Base-by-base conservation (phyloP, 164 flowering plant species). In the Chimonanthus salicifolius region DNA sequence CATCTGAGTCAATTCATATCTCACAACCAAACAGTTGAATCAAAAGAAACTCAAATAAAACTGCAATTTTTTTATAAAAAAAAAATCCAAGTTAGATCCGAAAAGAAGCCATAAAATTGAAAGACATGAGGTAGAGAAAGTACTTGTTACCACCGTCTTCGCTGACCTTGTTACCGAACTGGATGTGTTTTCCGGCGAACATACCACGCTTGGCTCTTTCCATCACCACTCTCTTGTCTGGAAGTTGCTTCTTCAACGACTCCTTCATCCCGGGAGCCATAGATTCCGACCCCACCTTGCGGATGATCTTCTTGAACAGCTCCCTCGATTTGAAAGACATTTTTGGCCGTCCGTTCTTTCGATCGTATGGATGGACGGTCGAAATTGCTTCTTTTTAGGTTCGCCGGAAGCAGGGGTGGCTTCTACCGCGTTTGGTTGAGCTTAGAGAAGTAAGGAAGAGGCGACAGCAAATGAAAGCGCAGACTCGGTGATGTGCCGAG, bases 101-200 rank as follows among this genome's bases (percentile, higher is more conserved):
- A 33, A 33, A 33, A 33, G 33, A 33, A 33, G 33, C 33, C 33
- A 33, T 0, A 33, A 33, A 5, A 18, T 6, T 3, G 4, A n/a
- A 20, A 68, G 44, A 46, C 62, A 45, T 6, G 45, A 13, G 21
- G 48, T n/a, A 48, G 48, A 10, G 20, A 49, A 18, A 71, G 11
- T 71, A 88, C 98, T 87, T 93, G 88, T 95, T 93, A 58, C 98
- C 98, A 18, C 99, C 99, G 68, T 95, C 92, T 80, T 95, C 99
- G 74, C 98, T 93, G 79, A 95, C 89, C 15, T 80, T 85, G 66
- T 93, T 90, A 45, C 98, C 98, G 74, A 87, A 95, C 72, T 86
- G 96, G 75, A 95, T 95, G 77, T 95, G 98, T n/a, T 88, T 87
- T 71, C 98, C 98, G 47, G 94, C 97, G 74, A 62, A 95, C 68